Evolutionary conservation across 352 stramenopile genomes (phyloP), one percentile per base, ranked within the genome.

Genomic region (Phytophthora syringae): DNA sequence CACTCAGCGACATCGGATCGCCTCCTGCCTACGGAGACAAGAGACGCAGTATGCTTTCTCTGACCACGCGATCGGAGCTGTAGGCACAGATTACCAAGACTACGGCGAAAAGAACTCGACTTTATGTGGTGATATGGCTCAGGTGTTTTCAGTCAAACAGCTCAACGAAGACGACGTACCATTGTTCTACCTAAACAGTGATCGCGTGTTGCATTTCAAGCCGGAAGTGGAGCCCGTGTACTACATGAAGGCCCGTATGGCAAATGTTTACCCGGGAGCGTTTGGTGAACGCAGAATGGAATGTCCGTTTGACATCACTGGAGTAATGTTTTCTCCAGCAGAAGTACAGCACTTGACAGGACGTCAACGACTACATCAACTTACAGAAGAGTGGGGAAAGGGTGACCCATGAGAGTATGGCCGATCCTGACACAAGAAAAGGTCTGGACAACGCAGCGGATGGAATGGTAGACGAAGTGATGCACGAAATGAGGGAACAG

Each of bases 161-260:
- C 16, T 22, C 5, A 67, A 10, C 0, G 45, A 52, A 18, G 52
- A 69, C 15, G 47, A 73, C 12, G 60, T 70, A 27, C 52, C 52
- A 16, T 39, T 70, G 44, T 68, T 88, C 20, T 88, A 88, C 66
- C 55, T 86, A 37, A 90, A 88, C 60, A 88, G 80, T 47, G 79
- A 90, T 67, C 60, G 78, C 34, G 74, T 90, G 18, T 40, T 82
- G 37, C 1, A 65, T 37, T 70, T 72, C 40, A 59, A 71, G 18
- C 71, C 71, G 3, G 52, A 79, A 2, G 59, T 67, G 2, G 43
- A 84, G 22, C 24, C 53, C 5, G 59, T 86, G 28, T 85, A 73
- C 48, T 82, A 82, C 36, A 77, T 76, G 9, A 73, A 72, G 7
- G 74, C 76, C 10, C 68, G 69, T 13, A 61, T 71, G 7, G 76